Evolutionary conservation across 345 rosid species (phyloP).

Genomic region (Abelmoschus esculentus): DNA sequence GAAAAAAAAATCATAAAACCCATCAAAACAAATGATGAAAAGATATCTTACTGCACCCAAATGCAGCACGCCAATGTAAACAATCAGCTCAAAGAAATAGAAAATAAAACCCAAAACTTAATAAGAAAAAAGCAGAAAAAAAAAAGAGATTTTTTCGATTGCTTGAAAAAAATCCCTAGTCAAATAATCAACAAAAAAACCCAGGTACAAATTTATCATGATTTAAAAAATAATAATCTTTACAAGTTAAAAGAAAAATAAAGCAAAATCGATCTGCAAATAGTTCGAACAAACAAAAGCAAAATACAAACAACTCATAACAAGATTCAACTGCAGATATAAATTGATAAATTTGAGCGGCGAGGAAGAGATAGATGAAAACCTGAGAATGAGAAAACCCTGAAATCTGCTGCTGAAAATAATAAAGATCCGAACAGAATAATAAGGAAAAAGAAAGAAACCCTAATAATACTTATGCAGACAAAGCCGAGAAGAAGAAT

Average conservation of each 20-base stretch:
- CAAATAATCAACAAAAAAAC: neutral
- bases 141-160: neutral
- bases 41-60: neutral
- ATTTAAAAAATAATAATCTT: neutral
- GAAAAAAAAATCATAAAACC: slow-evolving; percentile 2
- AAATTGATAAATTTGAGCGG: neutral
- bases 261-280: slow-evolving; percentile 1
- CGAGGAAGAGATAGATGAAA: neutral
- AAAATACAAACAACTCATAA: slow-evolving; percentile 14
- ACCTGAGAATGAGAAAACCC: slow-evolving; percentile 13
- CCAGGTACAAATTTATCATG: neutral
- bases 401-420: neutral
- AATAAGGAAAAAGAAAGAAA: neutral
- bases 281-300: neutral
- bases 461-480: slow-evolving; percentile 16
- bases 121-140: neutral
- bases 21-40: neutral
- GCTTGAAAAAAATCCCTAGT: too few relatives aligned
- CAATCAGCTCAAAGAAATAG: neutral
- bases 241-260: neutral
- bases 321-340: neutral
- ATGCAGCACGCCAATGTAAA: slow-evolving; percentile 4
- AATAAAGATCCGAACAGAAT: slow-evolving; percentile 13
- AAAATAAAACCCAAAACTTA: neutral
- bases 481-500: slow-evolving; percentile 8